phyloP scores from a whole-genome alignment of 352 stramenopile species.

The Phytophthora palmivora region DNA sequence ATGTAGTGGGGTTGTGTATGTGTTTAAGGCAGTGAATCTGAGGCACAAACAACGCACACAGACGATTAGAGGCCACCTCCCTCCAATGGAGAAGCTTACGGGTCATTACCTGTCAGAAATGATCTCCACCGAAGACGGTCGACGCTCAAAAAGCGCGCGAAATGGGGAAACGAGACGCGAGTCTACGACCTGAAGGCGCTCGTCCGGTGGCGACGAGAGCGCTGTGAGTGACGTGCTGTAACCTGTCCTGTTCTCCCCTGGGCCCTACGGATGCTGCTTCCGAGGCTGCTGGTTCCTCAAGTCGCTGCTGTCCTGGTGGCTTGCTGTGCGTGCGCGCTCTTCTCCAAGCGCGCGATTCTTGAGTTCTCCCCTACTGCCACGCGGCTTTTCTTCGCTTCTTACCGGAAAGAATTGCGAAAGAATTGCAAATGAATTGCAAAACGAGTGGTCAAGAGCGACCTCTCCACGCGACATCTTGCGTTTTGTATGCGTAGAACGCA shows the following conservation, averaged over 20 bases:
- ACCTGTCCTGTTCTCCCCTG: conserved; percentile 24
- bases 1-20: conserved; percentile 4
- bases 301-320: conserved; percentile 24
- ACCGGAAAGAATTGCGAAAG: conserved; percentile 47
- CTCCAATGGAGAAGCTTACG: neutral
- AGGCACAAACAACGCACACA: conserved; percentile 9
- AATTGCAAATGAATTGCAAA: conserved; percentile 54
- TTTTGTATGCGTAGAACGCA: conserved; percentile 34
- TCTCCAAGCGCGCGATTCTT: conserved; percentile 43
- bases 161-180: conserved; percentile 18
- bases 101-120: conserved; percentile 33
- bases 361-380: conserved; percentile 34
- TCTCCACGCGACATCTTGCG: conserved; percentile 2
- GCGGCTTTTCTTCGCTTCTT: conserved; percentile 39
- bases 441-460: conserved; percentile 41
- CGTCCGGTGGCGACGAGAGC: conserved; percentile 32
- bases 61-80: conserved; percentile 3
- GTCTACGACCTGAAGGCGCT: conserved; percentile 7
- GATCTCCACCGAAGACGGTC: conserved; percentile 29
- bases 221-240: conserved; percentile 14
- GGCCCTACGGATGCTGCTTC: conserved; percentile 13
- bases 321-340: conserved; percentile 23
- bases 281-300: conserved; percentile 20
- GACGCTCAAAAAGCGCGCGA: conserved; percentile 6
- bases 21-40: conserved; percentile 23